Conservation (phyloP, 495 filamentous ascomycete species). For the Pyrenopolyporus hunteri region DNA sequence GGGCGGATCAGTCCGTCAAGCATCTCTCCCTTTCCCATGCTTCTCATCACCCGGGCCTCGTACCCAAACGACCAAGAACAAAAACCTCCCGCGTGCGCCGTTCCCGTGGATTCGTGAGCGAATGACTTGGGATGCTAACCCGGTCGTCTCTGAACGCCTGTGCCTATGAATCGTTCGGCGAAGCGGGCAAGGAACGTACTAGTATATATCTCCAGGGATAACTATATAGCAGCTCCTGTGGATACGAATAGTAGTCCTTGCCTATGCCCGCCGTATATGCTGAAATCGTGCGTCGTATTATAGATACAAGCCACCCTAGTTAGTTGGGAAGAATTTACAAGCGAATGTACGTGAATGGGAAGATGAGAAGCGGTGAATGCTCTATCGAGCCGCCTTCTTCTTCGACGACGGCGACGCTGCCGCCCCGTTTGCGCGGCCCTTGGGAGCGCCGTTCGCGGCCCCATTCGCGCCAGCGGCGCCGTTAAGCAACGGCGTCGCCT, state of each 20-base stretch:
- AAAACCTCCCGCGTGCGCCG: conserved; percentile 5
- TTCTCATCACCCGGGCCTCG: background rate
- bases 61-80: conserved; percentile 30
- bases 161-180: conserved; percentile 22
- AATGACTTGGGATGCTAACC: conserved; percentile 34
- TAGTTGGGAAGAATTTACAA: conserved; percentile 33
- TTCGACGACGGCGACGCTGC: conserved; percentile 16
- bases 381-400: conserved; percentile 31
- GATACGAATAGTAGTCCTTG: conserved; percentile 2
- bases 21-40: background rate
- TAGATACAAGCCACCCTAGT: conserved; percentile 19
- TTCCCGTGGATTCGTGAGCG: conserved; percentile 28
- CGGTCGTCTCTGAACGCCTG: conserved; percentile 28
- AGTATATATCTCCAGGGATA: background rate
- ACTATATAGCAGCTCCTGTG: background rate
- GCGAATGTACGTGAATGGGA: conserved; percentile 29
- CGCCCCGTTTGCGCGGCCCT: conserved; percentile 34
- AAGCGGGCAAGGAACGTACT: background rate
- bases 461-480: conserved; percentile 30
- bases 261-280: conserved; percentile 22
- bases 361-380: background rate
- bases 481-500: conserved; percentile 30
- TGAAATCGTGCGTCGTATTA: conserved; percentile 20
- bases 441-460: conserved; percentile 24
- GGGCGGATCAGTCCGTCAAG: background rate